phyloP scores from a whole-genome alignment of 2,329 filamentous ascomycete genomes.

The Paradendryphiella salina region DNA sequence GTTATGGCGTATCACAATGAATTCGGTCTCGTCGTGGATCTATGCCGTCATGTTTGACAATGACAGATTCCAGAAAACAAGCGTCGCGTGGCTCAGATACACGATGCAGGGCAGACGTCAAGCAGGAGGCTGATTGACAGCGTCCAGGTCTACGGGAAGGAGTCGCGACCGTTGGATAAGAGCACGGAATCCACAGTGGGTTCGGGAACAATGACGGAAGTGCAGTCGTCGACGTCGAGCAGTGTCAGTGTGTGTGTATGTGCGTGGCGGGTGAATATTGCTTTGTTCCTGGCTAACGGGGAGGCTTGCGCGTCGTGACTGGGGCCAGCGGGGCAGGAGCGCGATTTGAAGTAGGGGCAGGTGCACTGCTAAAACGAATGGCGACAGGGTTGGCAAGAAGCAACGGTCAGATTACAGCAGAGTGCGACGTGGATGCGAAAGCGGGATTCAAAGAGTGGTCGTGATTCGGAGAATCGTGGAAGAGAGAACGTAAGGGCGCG shows the following conservation, averaged over 20 bases:
- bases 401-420: constrained; percentile 27
- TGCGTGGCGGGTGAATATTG: constrained; percentile 14
- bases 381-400: constrained; percentile 25
- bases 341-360: constrained; percentile 7
- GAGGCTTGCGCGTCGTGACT: constrained; percentile 28
- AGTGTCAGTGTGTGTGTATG: background rate
- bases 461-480: constrained; percentile 44
- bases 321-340: constrained; percentile 16
- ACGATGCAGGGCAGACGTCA: constrained; percentile 22
- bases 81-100: constrained; percentile 26
- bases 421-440: constrained; percentile 17
- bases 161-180: constrained; percentile 9
- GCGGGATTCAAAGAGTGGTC: constrained; percentile 36
- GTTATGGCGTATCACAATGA: constrained; percentile 30
- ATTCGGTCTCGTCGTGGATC: constrained; percentile 25
- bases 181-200: constrained; percentile 1
- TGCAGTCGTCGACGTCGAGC: constrained; percentile 6
- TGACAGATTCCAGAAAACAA: constrained; percentile 24
- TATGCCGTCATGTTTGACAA: constrained; percentile 45
- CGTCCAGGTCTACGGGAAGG: constrained; percentile 19
- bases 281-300: constrained; percentile 32
- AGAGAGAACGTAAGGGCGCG: constrained; percentile 41
- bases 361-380: constrained; percentile 30
- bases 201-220: constrained; percentile 8
- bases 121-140: constrained; percentile 22